Evolutionary conservation across 2,329 filamentous ascomycete genomes (phyloP).

Genomic region (Thelonectria olida): DNA sequence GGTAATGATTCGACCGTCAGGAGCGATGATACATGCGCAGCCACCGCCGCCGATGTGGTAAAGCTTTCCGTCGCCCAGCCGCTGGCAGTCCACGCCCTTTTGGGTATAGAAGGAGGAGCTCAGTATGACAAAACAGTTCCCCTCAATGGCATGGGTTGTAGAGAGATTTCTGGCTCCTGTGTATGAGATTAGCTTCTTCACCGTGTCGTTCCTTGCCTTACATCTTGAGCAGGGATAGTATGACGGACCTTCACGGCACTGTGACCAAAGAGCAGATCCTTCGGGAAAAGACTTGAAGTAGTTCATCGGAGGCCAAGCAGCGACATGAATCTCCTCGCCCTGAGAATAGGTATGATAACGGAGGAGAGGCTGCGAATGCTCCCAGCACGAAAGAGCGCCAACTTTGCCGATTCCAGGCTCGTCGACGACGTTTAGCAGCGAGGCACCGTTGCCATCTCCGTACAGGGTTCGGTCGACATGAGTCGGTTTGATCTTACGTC

Average conservation of each 20-base stretch:
- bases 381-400: slow-evolving; percentile 56
- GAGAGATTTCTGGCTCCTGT: too few relatives aligned
- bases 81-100: slow-evolving; percentile 1
- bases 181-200: too few relatives aligned
- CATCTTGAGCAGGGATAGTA: too few relatives aligned
- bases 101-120: slow-evolving; percentile 4
- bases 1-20: slow-evolving; percentile 10
- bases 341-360: slow-evolving; percentile 54
- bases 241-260: too few relatives aligned
- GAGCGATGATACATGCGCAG: slow-evolving; percentile 7
- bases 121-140: slow-evolving; percentile 10
- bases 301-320: slow-evolving; percentile 61
- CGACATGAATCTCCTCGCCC: slow-evolving; percentile 54
- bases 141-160: slow-evolving; percentile 17
- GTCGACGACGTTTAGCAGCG: slow-evolving; percentile 49
- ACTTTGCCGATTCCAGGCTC: slow-evolving; percentile 49
- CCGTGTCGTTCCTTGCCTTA: too few relatives aligned
- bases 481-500: slow-evolving; percentile 60
- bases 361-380: slow-evolving; percentile 58
- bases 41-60: slow-evolving; percentile 10
- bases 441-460: slow-evolving; percentile 52
- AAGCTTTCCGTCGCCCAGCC: too few relatives aligned
- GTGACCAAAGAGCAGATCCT: too few relatives aligned
- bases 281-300: too few relatives aligned
- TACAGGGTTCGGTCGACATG: slow-evolving; percentile 60